Evolutionary conservation across 441 rosid species (phyloP), one percentile per base, ranked within the genome.

Genomic region (Francoa sonchifolia): DNA sequence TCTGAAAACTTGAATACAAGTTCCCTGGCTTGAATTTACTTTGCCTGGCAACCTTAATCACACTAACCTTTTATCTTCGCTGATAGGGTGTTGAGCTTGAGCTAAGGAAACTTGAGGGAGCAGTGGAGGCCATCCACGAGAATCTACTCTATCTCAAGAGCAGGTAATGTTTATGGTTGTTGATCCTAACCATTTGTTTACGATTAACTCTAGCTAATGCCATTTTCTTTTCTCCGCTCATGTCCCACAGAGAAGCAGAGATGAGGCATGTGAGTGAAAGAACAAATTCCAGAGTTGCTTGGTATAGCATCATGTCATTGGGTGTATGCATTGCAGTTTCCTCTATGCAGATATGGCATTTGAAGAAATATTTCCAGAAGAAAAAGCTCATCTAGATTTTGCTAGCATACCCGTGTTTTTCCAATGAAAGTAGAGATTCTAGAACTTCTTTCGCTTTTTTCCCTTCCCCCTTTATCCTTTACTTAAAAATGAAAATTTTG

Each of bases 81-180:
- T n/a, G n/a, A n/a, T 46, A 85, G 98, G 94, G 96, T 26, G 87
- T 85, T 22, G 94, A 77, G 65, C 76, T 85, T 0, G 96, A 79
- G 80, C 68, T 89, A 42, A 66, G 58, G 75, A 89, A 89, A 67
- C 94, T 89, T 3, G 89, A 77, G 55, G 84, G 73, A 48, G 74
- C 74, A 0, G 87, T 89, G 33, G 82, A 73, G 26, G 80, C 84
- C 58, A 82, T 89, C 50, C 96, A 76, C 52, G 92, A 71, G 48
- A 79, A 74, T 54, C 59, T 85, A 44, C 48, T 74, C 4, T 50
- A 55, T 68, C 75, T 77, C 35, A 79, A 66, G 63, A 42, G 17
- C 66, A 77, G 75, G 96, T 89, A 64, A 50, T 37, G 13, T 12
- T 3, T 43, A 15, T 33, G 2, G 17, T 30, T 5, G 42, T 30